Conservation (phyloP, 2,329 filamentous ascomycete genomes). For the Penicillium sp. region DNA sequence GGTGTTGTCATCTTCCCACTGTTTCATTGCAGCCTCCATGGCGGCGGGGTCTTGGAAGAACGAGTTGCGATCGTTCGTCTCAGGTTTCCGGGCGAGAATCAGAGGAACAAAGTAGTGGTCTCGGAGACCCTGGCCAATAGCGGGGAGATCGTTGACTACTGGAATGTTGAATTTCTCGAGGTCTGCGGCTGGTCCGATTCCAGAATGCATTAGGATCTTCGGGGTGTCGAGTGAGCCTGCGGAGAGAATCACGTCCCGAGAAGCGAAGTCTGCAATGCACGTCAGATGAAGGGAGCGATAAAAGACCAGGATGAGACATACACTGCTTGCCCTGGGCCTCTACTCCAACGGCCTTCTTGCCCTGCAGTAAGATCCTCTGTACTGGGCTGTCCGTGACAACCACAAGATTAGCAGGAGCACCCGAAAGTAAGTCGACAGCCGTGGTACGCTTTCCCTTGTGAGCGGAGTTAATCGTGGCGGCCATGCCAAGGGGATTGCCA, state of each 20-base stretch:
- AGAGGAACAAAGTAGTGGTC: conserved; percentile 35
- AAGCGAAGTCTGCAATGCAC: conserved; percentile 21
- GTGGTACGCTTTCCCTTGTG: conserved; percentile 45
- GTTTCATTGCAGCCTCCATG: conserved; percentile 41
- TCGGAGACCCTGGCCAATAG: conserved; percentile 40
- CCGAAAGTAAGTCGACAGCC: conserved; percentile 43
- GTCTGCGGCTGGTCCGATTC: conserved; percentile 40
- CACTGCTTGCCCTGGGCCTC: conserved; percentile 35
- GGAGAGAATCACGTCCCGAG: conserved; percentile 35
- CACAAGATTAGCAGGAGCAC: conserved; percentile 44
- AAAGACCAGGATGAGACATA: conserved; percentile 18
- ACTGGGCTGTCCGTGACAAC: conserved; percentile 45
- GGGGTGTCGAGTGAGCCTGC: conserved; percentile 36
- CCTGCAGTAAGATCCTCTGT: conserved; percentile 41
- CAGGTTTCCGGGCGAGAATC: conserved; percentile 34
- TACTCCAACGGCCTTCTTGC: conserved; percentile 40
- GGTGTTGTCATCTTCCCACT: conserved; percentile 41
- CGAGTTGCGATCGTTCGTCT: conserved; percentile 36
- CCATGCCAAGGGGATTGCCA: conserved; percentile 51
- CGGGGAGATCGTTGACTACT: conserved; percentile 34
- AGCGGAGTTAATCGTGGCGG: conserved; percentile 43
- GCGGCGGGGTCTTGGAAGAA: conserved; percentile 41
- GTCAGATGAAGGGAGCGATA: neutral
- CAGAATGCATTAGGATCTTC: conserved; percentile 42
- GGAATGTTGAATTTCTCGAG: conserved; percentile 37